Evolutionary conservation across 306 rosid species (phyloP), one percentile per base, ranked within the genome.

Genomic region (Vachellia collinsii): DNA sequence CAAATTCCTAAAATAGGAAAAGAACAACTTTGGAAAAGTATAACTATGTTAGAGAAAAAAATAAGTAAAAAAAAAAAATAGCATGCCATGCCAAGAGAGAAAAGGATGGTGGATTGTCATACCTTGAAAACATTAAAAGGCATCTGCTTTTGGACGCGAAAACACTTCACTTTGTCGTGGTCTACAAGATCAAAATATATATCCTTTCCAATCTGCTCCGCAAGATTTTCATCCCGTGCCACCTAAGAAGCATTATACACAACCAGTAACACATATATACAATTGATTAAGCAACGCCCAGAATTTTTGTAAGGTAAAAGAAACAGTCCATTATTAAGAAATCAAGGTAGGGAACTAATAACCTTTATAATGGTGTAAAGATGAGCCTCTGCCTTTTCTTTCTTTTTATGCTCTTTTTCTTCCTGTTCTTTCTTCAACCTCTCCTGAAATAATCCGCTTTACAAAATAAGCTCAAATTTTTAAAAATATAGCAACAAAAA

Each of bases 181-280:
- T 94, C 97, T 71, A 92, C 98, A 62, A 92, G 97, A 89, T 94
- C 97, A 91, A 94, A 94, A 88, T 88, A 92, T 75, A 91, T 88
- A 72, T 91, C 93, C 87, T 83, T 94, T 62, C 98, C 98, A 83
- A 94, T 94, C 80, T 94, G 97, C 63, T 86, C 93, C 8, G 66
- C 36, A 23, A 94, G 92, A 74, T 92, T 89, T 68, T 86, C 98
- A 38, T 94, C 93, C 11, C 93, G 87, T 16, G 97, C 97, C 86
- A 94, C 97, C 98, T 94, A 77, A 51, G 38, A 77, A 82, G 72
- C 47, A 58, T 75, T 68, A 22, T n/a, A 81, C 59, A 70, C 68
- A 46, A 68, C 62, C 68, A 74, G 76, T 75, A 34, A 75, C 47
- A 75, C 44, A 6, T 54, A 64, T 51, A 63, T 56, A 48, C 25